Base-by-base conservation (phyloP, 176 grass and related monocot species). In the Aegilops bicornis region DNA sequence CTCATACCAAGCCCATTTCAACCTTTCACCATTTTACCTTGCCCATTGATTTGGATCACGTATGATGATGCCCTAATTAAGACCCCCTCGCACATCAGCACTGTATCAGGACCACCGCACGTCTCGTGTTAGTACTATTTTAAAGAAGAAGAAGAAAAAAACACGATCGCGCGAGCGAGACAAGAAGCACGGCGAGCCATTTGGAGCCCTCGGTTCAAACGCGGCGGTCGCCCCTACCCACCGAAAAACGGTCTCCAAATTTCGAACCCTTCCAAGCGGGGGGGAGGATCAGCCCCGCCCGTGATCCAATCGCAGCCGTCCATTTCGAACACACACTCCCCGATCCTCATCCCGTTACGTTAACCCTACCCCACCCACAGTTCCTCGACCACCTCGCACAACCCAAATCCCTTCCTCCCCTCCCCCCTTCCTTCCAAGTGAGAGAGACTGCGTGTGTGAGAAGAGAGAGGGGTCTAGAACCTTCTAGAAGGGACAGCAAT, bases 191-290 rank as follows among this genome's bases (percentile, higher is more conserved):
- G 45, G 47, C 47, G 47, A 52, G 48, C 50, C 50, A 59, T 59
- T 59, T 22, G 19, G 56, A 59, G 56, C 56, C 17, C 52, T 56
- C 52, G 17, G 52, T 56, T 59, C 67, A 29, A 48, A 75, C 71
- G 71, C 70, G 39, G 36, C n/a, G 70, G 69, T 72, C 66, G 37
- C 22, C 30, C 10, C 16, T 36, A 36, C 45, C 10, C 30, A 8
- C 65, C 68, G 1, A 37, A 20, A n/a, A 20, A n/a, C 70, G 10
- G 20, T 37, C 3, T 8, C 42, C 73, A 8, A 58, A 87, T 62
- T 90, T 93, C 83, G 83, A 93, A 90, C 85, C 85, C 48, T 19
- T 54, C 60, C 60, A 61, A 64, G 78, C 91, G 86, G 70, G 71
- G 58, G 29, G 20, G 19, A 11, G 56, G 50, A 16, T 16, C 50